phyloP scores from a whole-genome alignment of 495 filamentous ascomycete genomes.

The Evernia prunastri region DNA sequence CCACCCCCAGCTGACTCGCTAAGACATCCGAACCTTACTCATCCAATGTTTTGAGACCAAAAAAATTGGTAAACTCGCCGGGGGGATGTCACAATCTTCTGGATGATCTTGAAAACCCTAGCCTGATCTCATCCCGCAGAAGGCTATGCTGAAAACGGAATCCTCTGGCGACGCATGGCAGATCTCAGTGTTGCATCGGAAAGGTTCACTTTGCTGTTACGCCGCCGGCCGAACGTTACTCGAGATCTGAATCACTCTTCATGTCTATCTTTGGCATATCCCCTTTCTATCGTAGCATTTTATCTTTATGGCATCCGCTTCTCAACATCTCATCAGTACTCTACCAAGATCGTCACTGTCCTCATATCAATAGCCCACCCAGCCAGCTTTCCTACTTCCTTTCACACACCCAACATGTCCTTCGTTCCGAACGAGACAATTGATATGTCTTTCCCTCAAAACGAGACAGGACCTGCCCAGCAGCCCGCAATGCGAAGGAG shows the following conservation, averaged over 20 bases:
- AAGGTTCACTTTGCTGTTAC: background rate
- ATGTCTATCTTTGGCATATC: background rate
- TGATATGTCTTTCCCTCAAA: constrained; percentile 6
- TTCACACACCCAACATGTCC: constrained; percentile 6
- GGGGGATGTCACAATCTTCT: background rate
- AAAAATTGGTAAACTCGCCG: background rate
- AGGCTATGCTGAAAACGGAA: background rate
- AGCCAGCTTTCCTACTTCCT: background rate
- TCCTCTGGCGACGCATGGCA: background rate
- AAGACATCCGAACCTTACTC: background rate
- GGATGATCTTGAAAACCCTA: background rate
- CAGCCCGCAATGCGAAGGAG: constrained; percentile 25
- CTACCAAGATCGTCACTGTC: background rate
- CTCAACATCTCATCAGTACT: background rate
- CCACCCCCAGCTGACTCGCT: background rate
- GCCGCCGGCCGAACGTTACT: background rate
- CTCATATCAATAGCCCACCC: background rate
- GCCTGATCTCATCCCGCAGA: background rate
- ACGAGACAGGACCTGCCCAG: background rate
- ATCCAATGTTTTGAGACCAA: background rate
- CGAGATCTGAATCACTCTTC: background rate
- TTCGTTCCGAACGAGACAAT: background rate
- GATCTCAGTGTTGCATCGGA: background rate
- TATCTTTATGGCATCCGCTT: background rate
- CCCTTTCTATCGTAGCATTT: background rate